Percentiles rank a stretch among this genome's conserved stretches.
These are phyloP conservation scores for Chaetomium olivaceum DNA, from an alignment of 2,329 filamentous ascomycete species.

Conservation along the genomic window DNA sequence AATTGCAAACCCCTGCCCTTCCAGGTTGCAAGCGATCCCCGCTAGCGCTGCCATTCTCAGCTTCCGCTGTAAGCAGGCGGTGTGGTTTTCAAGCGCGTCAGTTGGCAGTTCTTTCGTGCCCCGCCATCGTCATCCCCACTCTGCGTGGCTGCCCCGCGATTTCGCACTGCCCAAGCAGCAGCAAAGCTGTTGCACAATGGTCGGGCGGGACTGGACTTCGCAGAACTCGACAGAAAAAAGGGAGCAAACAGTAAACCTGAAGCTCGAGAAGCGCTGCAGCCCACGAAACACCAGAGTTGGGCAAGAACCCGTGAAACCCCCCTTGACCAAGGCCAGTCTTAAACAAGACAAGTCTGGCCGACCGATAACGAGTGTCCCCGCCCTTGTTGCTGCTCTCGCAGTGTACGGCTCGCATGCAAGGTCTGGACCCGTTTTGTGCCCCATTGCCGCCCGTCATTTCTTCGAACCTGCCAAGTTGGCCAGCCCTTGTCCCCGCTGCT, in stretches of 20 bases:
- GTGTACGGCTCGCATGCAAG: neutral
- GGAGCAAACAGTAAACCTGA: neutral
- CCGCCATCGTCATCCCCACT: conserved; percentile 9
- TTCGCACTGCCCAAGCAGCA: neutral
- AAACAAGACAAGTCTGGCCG: neutral
- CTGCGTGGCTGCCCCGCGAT: conserved; percentile 4
- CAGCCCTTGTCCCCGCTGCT: conserved; percentile 12
- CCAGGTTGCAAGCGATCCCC: neutral
- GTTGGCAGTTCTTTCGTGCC: conserved; percentile 6
- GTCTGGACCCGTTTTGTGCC: conserved; percentile 12
- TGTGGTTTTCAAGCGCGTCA: neutral
- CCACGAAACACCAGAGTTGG: neutral
- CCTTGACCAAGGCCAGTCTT: neutral
- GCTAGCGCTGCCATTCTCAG: neutral
- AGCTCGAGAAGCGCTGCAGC: neutral
- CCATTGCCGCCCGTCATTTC: conserved; percentile 23
- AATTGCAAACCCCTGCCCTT: neutral
- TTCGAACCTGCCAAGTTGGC: conserved; percentile 23
- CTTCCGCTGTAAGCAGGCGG: neutral
- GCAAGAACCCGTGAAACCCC: neutral
- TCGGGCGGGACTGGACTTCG: neutral
- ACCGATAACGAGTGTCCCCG: conserved; percentile 11
- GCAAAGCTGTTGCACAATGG: neutral
- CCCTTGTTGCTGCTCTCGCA: neutral
- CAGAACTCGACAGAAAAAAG: neutral